Base-by-base conservation (phyloP, 2,329 filamentous ascomycete species). In the Verticillium isaacii region DNA sequence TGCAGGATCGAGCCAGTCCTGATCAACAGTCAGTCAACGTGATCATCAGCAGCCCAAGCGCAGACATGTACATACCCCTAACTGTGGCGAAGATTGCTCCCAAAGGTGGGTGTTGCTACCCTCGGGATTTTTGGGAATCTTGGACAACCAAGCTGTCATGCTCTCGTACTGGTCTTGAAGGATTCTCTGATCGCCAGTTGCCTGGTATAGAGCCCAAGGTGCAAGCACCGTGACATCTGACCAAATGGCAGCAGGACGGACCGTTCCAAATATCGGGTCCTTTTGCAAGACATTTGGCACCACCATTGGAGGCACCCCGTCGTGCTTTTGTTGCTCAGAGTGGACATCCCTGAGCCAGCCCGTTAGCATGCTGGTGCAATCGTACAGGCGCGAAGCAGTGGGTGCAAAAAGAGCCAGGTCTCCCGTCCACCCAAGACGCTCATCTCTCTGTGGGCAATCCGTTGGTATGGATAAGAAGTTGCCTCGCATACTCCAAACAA, bases 401-500 rank as follows among this genome's bases (percentile, higher is more conserved):
- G 81, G 78, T 0, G 75, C 71, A 63, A 86, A 86, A 1, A 78
- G 75, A 34, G 79, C 78, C 19, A 77, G 72, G 64, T 84, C 80
- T 15, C 84, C 79, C 0, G 79, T 82, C 84, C 83, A 83, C 32
- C 80, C 79, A 5, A 85, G 68, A 0, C 82, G 75, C 68, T 85
- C 82, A 62, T 86, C 82, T 0, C 82, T 74, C 65, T 85, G 81
- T 0, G 83, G 82, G 65, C 82, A 85, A 64, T 88, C 85, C 0
- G 84, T 87, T 0, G 84, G 84, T 0, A 87, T 69, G 0, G 77
- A 79, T 5, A 86, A 65, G 65, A 87, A 86, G 66, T 87, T 88
- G 0, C 83, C 83, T 19, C 78, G 77, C 79, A 86, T 85, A 8
- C 77, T 78, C 84, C 84, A 87, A 32, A 74, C 67, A 0, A 82